These are phyloP conservation scores for Poa annua DNA, from an alignment of 176 grass and related monocot species.

Conservation along the genomic window DNA sequence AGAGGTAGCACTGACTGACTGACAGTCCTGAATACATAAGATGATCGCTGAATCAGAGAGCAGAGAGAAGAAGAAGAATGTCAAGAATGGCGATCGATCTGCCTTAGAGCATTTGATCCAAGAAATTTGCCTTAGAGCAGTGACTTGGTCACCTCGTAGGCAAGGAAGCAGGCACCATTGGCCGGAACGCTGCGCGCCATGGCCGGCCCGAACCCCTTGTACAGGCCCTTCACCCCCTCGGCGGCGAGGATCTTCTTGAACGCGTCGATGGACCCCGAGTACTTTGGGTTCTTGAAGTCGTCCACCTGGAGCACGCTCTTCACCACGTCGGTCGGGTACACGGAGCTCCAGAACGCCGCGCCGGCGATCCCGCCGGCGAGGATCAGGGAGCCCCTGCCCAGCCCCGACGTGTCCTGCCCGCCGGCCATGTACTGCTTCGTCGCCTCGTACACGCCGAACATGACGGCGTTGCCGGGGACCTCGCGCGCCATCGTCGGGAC, in stretches of 20 bases:
- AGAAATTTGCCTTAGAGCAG: conserved; percentile 47
- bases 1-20: conserved; percentile 9
- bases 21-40: neutral
- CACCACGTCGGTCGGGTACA: conserved; percentile 83
- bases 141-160: conserved; percentile 68
- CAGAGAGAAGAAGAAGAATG: neutral
- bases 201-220: conserved; percentile 83
- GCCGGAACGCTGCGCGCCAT: conserved; percentile 84
- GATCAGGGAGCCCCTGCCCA: conserved; percentile 65
- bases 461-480: conserved; percentile 74
- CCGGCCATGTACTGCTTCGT: conserved; percentile 64
- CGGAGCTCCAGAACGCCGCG: conserved; percentile 65
- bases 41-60: neutral
- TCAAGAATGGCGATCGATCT: neutral
- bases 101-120: conserved; percentile 55
- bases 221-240: conserved; percentile 73
- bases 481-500: conserved; percentile 72
- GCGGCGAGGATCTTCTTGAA: conserved; percentile 72
- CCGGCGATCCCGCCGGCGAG: conserved; percentile 72
- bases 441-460: conserved; percentile 84
- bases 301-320: conserved; percentile 92
- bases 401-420: conserved; percentile 60
- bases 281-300: conserved; percentile 80
- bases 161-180: conserved; percentile 80
- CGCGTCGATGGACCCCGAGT: conserved; percentile 66